phyloP scores from a whole-genome alignment of 352 stramenopile genomes.

The Peronosclerospora sorghi region DNA sequence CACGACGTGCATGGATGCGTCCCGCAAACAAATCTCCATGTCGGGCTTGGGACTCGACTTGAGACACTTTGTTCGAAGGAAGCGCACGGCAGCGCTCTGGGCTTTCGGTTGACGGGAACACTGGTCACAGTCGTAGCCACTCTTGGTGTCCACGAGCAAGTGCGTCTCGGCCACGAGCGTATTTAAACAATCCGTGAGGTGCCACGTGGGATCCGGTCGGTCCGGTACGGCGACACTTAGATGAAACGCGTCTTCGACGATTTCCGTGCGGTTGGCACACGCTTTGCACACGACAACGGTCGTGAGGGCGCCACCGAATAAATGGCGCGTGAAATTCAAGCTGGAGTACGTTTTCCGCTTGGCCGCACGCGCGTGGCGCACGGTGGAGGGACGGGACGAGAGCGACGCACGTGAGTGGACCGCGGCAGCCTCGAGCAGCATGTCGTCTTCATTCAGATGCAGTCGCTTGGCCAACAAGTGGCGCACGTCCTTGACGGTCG shows the following conservation, averaged over 20 bases:
- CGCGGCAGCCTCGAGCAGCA: conserved; percentile 33
- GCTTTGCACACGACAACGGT: conserved; percentile 36
- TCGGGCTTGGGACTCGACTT: conserved; percentile 17
- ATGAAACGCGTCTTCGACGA: conserved; percentile 48
- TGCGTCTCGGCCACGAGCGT: conserved; percentile 38
- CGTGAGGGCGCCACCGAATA: conserved; percentile 45
- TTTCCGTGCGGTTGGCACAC: conserved; percentile 42
- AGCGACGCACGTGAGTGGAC: conserved; percentile 17
- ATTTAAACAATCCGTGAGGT: conserved; percentile 36
- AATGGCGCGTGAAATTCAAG: conserved; percentile 46
- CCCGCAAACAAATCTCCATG: conserved; percentile 25
- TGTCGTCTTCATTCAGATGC: conserved; percentile 41
- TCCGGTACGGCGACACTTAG: conserved; percentile 46
- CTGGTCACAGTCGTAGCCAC: conserved; percentile 63
- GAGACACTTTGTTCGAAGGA: conserved; percentile 22
- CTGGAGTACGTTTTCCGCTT: conserved; percentile 30
- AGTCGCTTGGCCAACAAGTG: conserved; percentile 41
- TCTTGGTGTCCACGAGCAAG: conserved; percentile 35
- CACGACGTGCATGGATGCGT: conserved; percentile 44
- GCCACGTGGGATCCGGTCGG: conserved; percentile 6
- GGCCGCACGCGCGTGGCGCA: conserved; percentile 16
- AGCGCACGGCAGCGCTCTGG: conserved; percentile 11
- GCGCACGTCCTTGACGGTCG: conserved; percentile 41
- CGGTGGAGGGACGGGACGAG: conserved; percentile 17
- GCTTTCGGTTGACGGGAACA: conserved; percentile 36